phyloP scores from a whole-genome alignment of 2,329 filamentous ascomycete genomes.

The Aureobasidium lini region DNA sequence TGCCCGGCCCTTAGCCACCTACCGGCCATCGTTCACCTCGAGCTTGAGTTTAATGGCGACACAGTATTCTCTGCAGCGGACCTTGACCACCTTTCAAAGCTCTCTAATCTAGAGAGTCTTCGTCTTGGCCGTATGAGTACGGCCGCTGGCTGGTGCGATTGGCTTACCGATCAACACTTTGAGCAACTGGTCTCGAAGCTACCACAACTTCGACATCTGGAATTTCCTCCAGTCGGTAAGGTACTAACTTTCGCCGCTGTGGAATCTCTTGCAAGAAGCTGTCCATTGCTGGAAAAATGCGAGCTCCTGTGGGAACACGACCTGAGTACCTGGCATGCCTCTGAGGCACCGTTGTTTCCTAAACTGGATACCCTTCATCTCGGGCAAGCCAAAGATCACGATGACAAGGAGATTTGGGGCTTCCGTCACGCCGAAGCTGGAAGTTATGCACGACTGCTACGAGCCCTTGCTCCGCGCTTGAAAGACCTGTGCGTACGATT shows the following conservation, averaged over 20 bases:
- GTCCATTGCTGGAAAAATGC: background rate
- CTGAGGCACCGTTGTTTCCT: background rate
- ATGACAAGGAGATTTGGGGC: too few species aligned
- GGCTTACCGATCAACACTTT: background rate
- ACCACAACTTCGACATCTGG: background rate
- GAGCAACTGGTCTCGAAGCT: background rate
- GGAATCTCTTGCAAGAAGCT: background rate
- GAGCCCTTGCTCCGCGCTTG: too few species aligned
- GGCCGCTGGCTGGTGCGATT: background rate
- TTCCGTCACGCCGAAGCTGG: too few species aligned
- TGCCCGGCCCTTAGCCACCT: background rate
- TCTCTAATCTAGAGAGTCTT: background rate
- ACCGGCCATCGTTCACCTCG: background rate
- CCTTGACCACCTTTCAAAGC: background rate
- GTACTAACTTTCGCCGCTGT: background rate
- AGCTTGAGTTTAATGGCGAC: rapidly evolving
- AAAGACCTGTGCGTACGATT: too few species aligned
- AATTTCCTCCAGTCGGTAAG: background rate
- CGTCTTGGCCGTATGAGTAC: background rate
- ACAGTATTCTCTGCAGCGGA: background rate
- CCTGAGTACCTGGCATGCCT: background rate
- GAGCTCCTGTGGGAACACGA: background rate
- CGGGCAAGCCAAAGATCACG: background rate
- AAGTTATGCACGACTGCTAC: too few species aligned
- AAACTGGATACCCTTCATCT: background rate